These are phyloP conservation scores for Hypoxylon sp. DNA, from an alignment of 2,329 filamentous ascomycete species.

Conservation along the genomic window DNA sequence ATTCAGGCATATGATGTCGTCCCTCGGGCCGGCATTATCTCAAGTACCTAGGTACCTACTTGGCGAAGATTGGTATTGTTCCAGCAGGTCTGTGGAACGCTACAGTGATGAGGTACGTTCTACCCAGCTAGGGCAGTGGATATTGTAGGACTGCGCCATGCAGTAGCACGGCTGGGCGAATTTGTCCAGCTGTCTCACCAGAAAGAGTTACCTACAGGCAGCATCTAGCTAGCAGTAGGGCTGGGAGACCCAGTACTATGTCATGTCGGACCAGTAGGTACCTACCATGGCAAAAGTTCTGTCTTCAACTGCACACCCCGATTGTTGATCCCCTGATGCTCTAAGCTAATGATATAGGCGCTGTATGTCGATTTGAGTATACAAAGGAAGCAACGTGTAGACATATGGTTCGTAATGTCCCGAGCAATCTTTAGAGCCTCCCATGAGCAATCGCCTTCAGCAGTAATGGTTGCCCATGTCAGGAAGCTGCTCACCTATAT, in stretches of 20 bases:
- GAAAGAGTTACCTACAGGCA: too few species aligned
- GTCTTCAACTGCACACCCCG: neutral
- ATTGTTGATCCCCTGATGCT: too few species aligned
- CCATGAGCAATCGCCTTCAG: too few species aligned
- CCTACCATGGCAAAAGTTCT: neutral
- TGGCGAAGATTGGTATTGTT: neutral
- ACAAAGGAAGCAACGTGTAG: neutral
- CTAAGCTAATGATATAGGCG: too few species aligned
- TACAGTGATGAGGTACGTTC: neutral
- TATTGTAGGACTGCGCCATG: too few species aligned
- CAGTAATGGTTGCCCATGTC: neutral
- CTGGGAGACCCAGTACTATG: too few species aligned
- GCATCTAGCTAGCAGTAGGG: too few species aligned
- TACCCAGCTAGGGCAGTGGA: neutral
- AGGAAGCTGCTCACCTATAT: neutral
- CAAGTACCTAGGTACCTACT: neutral
- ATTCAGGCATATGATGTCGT: slow-evolving; percentile 7
- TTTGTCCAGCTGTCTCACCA: too few species aligned
- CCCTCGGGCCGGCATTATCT: neutral
- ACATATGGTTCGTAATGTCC: neutral
- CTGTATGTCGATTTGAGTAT: neutral
- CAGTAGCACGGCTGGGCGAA: too few species aligned
- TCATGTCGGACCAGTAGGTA: neutral
- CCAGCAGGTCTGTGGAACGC: neutral
- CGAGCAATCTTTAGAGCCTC: neutral